phyloP scores from a whole-genome alignment of 2,329 filamentous ascomycete genomes.

The Penicillium brevicompactum region DNA sequence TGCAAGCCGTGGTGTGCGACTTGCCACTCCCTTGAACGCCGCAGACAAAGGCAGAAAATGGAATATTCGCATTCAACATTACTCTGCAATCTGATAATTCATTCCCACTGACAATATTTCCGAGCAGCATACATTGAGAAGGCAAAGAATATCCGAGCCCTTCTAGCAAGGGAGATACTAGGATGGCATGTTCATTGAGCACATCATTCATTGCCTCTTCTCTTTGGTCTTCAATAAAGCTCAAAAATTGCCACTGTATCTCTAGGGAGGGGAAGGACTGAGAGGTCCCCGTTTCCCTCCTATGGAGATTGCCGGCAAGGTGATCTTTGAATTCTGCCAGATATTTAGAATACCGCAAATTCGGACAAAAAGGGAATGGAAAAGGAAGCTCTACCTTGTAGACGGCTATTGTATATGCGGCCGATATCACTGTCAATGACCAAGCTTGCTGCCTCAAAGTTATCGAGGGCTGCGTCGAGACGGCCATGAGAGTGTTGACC shows the following conservation, averaged over 20 bases:
- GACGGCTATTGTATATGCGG: background rate
- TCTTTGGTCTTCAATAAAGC: background rate
- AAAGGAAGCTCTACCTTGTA: background rate
- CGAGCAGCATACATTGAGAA: background rate
- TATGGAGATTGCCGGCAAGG: background rate
- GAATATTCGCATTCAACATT: background rate
- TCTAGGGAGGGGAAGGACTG: background rate
- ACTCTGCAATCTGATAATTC: background rate
- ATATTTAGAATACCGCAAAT: background rate
- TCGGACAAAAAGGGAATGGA: background rate
- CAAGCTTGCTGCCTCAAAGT: background rate
- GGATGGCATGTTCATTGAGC: background rate
- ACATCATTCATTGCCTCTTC: background rate
- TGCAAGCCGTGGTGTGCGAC: background rate
- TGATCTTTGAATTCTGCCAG: background rate
- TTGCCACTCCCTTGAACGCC: background rate
- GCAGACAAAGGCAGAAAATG: background rate
- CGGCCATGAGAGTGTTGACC: too few relatives aligned
- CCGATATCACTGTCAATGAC: background rate
- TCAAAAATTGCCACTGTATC: background rate
- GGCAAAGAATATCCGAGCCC: background rate
- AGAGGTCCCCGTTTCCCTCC: too few relatives aligned
- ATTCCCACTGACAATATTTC: background rate
- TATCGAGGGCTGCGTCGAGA: background rate
- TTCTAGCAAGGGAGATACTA: background rate